A percentile compares a stretch with the other conserved stretches of the same genome.
Evolutionary conservation across 2,329 filamentous ascomycete species (phyloP).

Genomic region (Salinomyces thailandicus): DNA sequence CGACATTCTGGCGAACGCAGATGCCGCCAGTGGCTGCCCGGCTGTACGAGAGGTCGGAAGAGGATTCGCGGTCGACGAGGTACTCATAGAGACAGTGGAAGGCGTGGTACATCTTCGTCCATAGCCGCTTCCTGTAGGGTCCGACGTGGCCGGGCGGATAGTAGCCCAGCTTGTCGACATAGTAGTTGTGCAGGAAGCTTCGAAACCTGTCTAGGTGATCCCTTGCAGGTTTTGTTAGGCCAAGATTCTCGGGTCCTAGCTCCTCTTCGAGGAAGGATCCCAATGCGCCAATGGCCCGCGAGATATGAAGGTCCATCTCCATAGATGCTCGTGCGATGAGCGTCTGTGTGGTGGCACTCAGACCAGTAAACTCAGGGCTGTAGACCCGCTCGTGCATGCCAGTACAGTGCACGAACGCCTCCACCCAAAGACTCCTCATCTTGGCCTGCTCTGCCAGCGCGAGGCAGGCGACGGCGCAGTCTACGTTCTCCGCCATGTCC

Average conservation of each 20-base stretch:
- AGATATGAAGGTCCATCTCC: constrained; percentile 56
- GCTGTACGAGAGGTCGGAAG: constrained; percentile 13
- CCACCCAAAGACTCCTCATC: constrained; percentile 55
- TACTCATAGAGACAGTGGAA: constrained; percentile 62
- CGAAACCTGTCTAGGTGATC: constrained; percentile 64
- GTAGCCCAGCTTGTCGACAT: constrained; percentile 56
- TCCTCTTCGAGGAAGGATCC: constrained; percentile 62
- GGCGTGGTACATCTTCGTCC: constrained; percentile 54
- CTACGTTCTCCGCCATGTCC: constrained; percentile 53
- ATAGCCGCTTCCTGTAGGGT: constrained; percentile 49
- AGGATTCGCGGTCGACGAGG: constrained; percentile 52
- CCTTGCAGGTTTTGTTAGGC: constrained; percentile 49
- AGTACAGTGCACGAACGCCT: constrained; percentile 67
- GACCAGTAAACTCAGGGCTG: constrained; percentile 52
- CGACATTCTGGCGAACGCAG: constrained; percentile 57
- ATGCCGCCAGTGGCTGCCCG: constrained; percentile 51
- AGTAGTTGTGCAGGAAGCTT: constrained; percentile 56
- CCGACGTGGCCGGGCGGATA: constrained; percentile 52
- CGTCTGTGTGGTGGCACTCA: constrained; percentile 44
- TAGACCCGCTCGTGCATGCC: constrained; percentile 60
- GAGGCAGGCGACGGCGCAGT: constrained; percentile 58
- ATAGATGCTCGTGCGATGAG: constrained; percentile 52
- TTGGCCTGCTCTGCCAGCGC: constrained; percentile 57
- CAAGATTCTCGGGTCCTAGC: constrained; percentile 55
- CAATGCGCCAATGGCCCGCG: constrained; percentile 48